phyloP scores from a whole-genome alignment of 192 early-diverging fungal genomes.

The Gigaspora rosea region DNA sequence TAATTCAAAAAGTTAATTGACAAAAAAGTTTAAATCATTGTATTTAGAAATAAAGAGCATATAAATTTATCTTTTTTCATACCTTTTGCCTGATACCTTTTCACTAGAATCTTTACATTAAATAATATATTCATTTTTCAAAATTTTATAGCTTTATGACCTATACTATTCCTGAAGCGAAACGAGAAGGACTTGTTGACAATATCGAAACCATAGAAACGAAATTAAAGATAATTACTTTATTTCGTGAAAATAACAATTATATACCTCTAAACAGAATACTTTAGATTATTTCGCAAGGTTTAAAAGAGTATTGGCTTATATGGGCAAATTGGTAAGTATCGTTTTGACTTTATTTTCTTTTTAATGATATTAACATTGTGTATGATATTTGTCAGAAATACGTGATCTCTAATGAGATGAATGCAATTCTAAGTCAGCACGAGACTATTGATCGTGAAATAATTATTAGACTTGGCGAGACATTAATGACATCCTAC shows the following conservation, averaged over 20 bases:
- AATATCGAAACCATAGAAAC: background rate
- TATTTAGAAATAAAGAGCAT: no score
- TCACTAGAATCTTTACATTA: no score
- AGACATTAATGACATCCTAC: background rate
- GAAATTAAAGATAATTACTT: conserved; percentile 12
- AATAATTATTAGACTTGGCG: background rate
- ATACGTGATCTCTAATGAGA: background rate
- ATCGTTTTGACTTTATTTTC: background rate
- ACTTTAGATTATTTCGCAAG: background rate
- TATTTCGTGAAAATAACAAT: conserved; percentile 18
- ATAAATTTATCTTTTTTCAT: no score
- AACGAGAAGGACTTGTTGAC: background rate
- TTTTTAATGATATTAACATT: background rate
- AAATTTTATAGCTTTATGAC: no score
- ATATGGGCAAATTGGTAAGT: conserved; percentile 18
- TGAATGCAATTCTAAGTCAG: background rate
- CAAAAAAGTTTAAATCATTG: no score
- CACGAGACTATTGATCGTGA: background rate
- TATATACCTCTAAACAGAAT: background rate
- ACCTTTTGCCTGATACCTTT: no score
- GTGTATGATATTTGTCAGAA: background rate
- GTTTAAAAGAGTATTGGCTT: background rate
- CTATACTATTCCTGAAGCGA: conserved; percentile 6
- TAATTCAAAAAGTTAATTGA: no score
- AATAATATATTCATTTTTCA: no score